Conservation (phyloP, 768 basidiomycete genomes). For the Suillus ampliporus region DNA sequence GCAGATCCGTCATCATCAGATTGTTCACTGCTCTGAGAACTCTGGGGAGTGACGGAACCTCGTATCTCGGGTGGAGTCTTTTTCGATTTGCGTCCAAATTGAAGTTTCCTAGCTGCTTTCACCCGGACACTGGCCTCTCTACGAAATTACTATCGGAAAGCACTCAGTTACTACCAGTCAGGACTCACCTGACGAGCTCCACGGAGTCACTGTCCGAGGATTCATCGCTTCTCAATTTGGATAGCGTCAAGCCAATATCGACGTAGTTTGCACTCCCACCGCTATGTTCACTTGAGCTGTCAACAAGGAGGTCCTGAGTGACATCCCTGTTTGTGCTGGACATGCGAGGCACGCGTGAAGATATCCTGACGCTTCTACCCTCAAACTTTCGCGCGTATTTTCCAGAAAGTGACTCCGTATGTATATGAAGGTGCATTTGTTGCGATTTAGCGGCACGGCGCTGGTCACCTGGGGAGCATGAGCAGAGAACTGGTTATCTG, state of each 20-base stretch:
- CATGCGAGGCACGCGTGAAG: conserved; percentile 3
- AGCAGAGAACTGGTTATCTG: neutral
- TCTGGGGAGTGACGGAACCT: neutral
- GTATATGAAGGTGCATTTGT: neutral
- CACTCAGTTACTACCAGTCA: neutral
- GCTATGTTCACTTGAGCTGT: conserved; percentile 1
- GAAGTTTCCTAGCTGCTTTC: conserved; percentile 24
- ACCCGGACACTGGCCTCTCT: neutral
- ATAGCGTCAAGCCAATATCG: neutral
- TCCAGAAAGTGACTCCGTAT: neutral
- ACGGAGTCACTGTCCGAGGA: neutral
- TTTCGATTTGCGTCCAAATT: conserved; percentile 22
- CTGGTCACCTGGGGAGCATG: neutral
- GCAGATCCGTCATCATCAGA: neutral
- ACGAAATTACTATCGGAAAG: neutral
- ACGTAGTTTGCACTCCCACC: neutral
- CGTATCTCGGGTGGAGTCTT: neutral
- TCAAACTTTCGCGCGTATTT: conserved; percentile 5
- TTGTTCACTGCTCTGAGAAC: conserved; percentile 2
- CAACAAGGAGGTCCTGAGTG: neutral
- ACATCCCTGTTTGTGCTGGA: neutral
- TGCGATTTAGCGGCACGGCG: conserved; percentile 4
- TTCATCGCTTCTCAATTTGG: neutral
- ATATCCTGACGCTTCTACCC: neutral
- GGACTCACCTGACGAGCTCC: neutral